Conservation (phyloP, 768 basidiomycete species). For the Boletus rubropictus region DNA sequence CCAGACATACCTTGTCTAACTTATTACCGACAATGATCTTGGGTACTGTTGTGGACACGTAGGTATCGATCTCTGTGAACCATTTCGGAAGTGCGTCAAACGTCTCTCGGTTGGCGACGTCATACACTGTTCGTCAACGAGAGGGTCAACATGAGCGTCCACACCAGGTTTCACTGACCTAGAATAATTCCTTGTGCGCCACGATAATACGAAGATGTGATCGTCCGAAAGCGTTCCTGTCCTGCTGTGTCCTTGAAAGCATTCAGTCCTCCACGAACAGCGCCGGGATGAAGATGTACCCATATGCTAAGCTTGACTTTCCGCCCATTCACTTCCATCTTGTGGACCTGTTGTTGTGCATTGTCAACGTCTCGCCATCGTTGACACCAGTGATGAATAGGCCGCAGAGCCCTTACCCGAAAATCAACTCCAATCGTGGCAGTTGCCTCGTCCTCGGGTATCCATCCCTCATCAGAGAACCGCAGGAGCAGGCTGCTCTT, state of each 20-base stretch:
- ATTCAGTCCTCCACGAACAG: neutral
- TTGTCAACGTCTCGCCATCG: neutral
- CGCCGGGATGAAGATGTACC: constrained; percentile 45
- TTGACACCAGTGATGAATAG: neutral
- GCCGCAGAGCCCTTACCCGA: constrained; percentile 45
- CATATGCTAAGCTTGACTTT: constrained; percentile 94
- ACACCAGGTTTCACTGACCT: constrained; percentile 33
- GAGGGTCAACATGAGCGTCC: neutral
- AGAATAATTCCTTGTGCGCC: constrained; percentile 81
- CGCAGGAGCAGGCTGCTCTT: constrained; percentile 86
- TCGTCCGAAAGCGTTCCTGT: constrained; percentile 93
- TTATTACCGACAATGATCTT: constrained; percentile 96
- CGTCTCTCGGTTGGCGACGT: constrained; percentile 86
- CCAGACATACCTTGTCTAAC: constrained; percentile 70
- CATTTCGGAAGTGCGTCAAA: constrained; percentile 93
- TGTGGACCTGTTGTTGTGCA: constrained; percentile 58
- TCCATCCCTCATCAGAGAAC: constrained; percentile 96
- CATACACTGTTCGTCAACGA: constrained; percentile 64
- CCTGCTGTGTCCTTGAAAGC: constrained; percentile 79
- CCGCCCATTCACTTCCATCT: constrained; percentile 79
- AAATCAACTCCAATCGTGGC: constrained; percentile 86
- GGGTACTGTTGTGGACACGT: constrained; percentile 78
- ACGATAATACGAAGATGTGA: constrained; percentile 93
- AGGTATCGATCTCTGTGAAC: constrained; percentile 91
- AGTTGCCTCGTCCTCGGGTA: constrained; percentile 84